These are phyloP conservation scores for Stentor coeruleus DNA, from an alignment of 73 alveolate genomes.

Conservation along the genomic window DNA sequence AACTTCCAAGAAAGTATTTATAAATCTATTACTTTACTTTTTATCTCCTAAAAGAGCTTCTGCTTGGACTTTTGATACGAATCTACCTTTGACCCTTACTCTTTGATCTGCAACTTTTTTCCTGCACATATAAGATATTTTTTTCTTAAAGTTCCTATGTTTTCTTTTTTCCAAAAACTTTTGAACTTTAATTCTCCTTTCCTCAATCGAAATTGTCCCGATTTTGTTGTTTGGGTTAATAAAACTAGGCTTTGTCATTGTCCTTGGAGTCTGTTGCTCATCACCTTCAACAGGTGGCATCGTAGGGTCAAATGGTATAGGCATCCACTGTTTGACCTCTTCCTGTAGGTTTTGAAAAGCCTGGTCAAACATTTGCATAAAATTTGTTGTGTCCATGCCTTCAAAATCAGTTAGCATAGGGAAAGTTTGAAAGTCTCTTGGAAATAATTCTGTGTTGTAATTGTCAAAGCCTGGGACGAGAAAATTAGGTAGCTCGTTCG, in stretches of 20 bases:
- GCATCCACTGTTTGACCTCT: constrained; percentile 2
- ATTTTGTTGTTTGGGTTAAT: neutral
- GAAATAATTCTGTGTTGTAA: neutral
- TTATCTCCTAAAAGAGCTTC: neutral
- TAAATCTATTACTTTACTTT: neutral
- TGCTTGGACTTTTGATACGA: constrained; percentile 26
- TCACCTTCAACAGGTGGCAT: neutral
- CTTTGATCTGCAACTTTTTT: constrained; percentile 48
- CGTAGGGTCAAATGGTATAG: neutral
- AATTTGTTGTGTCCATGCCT: neutral
- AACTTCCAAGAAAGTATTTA: too few species aligned
- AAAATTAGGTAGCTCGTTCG: neutral
- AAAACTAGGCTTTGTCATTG: neutral
- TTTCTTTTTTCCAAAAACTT: constrained; percentile 47
- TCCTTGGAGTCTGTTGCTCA: neutral
- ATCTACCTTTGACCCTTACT: constrained; percentile 42
- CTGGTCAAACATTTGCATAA: neutral
- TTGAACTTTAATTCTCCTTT: constrained; percentile 28
- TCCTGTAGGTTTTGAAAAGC: neutral
- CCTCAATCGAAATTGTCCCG: neutral
- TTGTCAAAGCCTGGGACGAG: neutral
- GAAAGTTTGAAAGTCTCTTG: neutral
- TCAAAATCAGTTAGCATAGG: neutral
- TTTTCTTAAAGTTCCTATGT: constrained; percentile 42
- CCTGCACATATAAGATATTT: constrained; percentile 36